Evolutionary conservation across 2,329 filamentous ascomycete genomes (phyloP).

Genomic region (Claviceps africana): DNA sequence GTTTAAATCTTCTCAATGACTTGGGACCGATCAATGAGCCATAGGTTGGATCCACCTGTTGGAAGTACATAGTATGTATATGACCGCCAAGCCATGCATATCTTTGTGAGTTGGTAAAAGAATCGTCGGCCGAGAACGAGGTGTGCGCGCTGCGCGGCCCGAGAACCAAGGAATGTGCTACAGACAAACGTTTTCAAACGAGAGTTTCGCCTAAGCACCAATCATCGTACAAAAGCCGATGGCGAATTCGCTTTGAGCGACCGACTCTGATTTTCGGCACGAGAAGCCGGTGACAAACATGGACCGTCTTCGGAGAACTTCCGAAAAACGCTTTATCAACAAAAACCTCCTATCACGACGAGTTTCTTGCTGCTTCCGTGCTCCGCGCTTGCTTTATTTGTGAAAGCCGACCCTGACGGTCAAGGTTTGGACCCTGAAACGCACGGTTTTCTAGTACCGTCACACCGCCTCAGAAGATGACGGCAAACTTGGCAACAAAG

Average conservation of each 20-base stretch:
- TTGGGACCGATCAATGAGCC: slow-evolving; percentile 25
- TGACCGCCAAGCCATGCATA: slow-evolving; percentile 28
- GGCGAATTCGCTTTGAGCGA: slow-evolving; percentile 37
- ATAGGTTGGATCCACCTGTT: slow-evolving; percentile 38
- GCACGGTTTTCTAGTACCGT: slow-evolving; percentile 37
- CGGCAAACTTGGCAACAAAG: slow-evolving; percentile 37
- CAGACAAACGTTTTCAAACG: slow-evolving; percentile 42
- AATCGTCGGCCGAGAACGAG: background rate
- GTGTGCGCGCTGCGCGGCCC: slow-evolving; percentile 20
- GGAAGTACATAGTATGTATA: slow-evolving; percentile 41
- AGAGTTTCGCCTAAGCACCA: slow-evolving; percentile 37
- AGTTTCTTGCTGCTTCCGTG: background rate
- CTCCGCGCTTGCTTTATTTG: background rate
- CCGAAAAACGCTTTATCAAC: background rate
- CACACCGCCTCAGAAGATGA: slow-evolving; percentile 41
- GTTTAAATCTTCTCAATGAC: slow-evolving; percentile 16
- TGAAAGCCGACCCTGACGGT: too few relatives aligned
- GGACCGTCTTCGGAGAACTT: background rate
- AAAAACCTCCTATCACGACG: background rate
- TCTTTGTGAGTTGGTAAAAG: background rate
- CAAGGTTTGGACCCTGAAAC: too few relatives aligned
- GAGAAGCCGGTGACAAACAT: slow-evolving; percentile 4
- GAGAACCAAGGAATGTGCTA: slow-evolving; percentile 28
- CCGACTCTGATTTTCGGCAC: slow-evolving; percentile 18
- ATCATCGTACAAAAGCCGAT: slow-evolving; percentile 37